Conservation (phyloP, 1,284 basidiomycete species). For the Moesziomyces sp. region DNA sequence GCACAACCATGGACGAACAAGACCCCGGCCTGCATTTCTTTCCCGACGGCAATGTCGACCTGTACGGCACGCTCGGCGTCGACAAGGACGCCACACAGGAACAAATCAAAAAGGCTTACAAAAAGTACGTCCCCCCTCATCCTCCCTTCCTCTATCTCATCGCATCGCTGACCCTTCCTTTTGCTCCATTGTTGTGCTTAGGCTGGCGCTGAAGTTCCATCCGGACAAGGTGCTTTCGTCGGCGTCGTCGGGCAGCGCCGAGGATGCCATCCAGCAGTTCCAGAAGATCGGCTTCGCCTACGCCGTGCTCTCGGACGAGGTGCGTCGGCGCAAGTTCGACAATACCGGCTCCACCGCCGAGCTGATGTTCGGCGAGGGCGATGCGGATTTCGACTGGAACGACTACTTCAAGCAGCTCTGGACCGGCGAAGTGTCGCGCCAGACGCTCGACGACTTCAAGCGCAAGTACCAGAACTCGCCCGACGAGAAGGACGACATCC, state of each 20-base stretch:
- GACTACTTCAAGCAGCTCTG: conserved; percentile 67
- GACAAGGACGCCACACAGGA: conserved; percentile 46
- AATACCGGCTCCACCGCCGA: conserved; percentile 62
- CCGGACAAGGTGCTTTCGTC: conserved; percentile 63
- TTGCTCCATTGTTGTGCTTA: conserved; percentile 9
- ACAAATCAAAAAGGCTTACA: conserved; percentile 63
- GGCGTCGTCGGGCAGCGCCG: conserved; percentile 18
- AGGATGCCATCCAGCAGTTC: conserved; percentile 54
- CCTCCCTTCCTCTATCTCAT: not conserved
- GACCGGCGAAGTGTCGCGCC: conserved; percentile 61
- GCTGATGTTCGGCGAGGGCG: conserved; percentile 58
- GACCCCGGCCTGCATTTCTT: conserved; percentile 66
- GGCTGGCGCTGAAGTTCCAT: conserved; percentile 64
- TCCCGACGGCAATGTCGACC: conserved; percentile 61
- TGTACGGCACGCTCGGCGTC: conserved; percentile 63
- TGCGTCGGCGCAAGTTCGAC: conserved; percentile 60
- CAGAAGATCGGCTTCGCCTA: conserved; percentile 67
- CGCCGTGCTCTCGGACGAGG: conserved; percentile 61
- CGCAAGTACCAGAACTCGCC: conserved; percentile 61
- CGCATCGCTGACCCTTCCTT: not conserved
- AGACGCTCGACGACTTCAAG: conserved; percentile 62
- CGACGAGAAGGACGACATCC: conserved; percentile 62
- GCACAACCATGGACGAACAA: conserved; percentile 42
- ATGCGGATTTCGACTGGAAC: conserved; percentile 66
- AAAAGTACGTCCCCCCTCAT: conserved; percentile 43